phyloP scores from a whole-genome alignment of 2,329 filamentous ascomycete species.

The Dichotomopilus funicola region DNA sequence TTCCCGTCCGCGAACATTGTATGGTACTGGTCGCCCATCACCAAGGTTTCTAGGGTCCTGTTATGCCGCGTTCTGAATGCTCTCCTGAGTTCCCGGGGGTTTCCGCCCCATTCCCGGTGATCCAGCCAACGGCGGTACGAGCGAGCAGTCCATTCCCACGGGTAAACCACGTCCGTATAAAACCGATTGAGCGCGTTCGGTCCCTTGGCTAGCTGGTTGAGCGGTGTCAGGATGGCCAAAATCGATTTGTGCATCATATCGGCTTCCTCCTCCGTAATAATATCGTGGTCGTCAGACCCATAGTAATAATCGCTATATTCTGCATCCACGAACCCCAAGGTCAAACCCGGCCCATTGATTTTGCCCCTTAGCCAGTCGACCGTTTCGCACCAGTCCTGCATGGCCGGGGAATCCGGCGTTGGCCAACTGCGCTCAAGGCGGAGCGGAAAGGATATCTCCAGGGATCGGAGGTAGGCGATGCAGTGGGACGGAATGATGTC shows the following conservation, averaged over 20 bases:
- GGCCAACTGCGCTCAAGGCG: conserved; percentile 6
- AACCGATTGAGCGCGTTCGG: neutral
- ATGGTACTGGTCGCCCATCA: too few relatives aligned
- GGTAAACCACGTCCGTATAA: neutral
- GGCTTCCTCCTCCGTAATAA: neutral
- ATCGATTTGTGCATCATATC: neutral
- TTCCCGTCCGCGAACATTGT: too few relatives aligned
- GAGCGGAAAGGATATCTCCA: conserved; percentile 10
- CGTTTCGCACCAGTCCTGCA: conserved; percentile 7
- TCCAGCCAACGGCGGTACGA: too few relatives aligned
- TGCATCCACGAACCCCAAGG: neutral
- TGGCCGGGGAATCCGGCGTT: neutral
- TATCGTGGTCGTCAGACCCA: neutral
- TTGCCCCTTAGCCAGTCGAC: neutral
- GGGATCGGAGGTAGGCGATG: conserved; percentile 10
- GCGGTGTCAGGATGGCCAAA: neutral
- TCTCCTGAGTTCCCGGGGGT: too few relatives aligned
- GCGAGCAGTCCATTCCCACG: neutral
- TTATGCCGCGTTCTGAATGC: too few relatives aligned
- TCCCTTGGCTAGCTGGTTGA: neutral
- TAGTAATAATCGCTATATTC: too few relatives aligned
- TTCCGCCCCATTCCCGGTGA: too few relatives aligned
- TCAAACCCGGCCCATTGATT: conserved; percentile 6
- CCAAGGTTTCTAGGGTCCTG: too few relatives aligned
- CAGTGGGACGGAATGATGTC: neutral